These are phyloP conservation scores for Chytridiales sp. DNA, from an alignment of 371 early-diverging fungal genomes.

Conservation along the genomic window DNA sequence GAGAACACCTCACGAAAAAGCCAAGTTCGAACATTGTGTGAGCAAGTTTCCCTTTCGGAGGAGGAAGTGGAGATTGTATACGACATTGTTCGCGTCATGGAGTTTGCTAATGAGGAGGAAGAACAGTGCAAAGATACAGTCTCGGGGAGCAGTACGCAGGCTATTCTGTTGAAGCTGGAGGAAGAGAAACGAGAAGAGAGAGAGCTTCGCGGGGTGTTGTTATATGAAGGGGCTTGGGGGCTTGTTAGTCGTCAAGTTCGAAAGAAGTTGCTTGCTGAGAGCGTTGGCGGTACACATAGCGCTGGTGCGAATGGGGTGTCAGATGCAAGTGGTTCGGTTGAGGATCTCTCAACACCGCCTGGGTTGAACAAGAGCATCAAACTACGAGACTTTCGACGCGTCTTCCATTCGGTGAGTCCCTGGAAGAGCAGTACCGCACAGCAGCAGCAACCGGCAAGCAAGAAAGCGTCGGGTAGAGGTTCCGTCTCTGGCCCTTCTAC, in stretches of 20 bases:
- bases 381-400: slow-evolving; percentile 29
- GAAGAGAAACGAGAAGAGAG: slow-evolving; percentile 40
- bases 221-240: slow-evolving; percentile 49
- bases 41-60: slow-evolving; percentile 47
- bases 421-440: too few relatives aligned
- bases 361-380: slow-evolving; percentile 15
- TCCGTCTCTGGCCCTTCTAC: too few relatives aligned
- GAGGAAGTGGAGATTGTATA: slow-evolving; percentile 51
- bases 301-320: too few relatives aligned
- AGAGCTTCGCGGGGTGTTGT: slow-evolving; percentile 28
- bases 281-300: too few relatives aligned
- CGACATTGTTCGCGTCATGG: slow-evolving; percentile 41
- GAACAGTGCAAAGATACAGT: slow-evolving; percentile 28
- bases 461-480: too few relatives aligned
- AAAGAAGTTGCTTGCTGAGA: too few relatives aligned
- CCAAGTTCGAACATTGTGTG: slow-evolving; percentile 49
- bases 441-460: too few relatives aligned
- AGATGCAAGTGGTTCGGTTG: not conserved
- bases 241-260: slow-evolving; percentile 42
- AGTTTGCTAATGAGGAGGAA: slow-evolving; percentile 48
- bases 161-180: slow-evolving; percentile 4
- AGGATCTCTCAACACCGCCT: too few relatives aligned
- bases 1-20: slow-evolving; percentile 50
- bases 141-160: slow-evolving; percentile 10
- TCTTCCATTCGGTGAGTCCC: slow-evolving; percentile 24